Percentiles rank a stretch among this genome's conserved stretches.
Conservation (phyloP, 164 flowering plant genomes). For the Magnolia officinalis region DNA sequence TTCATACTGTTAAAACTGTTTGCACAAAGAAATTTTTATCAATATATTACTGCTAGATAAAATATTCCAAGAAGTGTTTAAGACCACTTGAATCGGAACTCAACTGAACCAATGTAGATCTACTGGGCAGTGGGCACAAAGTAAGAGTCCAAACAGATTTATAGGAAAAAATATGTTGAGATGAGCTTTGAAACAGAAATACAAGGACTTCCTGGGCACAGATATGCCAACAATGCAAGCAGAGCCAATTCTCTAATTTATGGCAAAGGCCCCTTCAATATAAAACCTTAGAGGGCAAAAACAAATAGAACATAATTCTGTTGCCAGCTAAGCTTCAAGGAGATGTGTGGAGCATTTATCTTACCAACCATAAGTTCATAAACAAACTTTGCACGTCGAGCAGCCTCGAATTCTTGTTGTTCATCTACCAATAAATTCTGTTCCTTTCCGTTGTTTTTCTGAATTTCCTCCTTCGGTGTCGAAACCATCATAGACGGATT, state of each 20-base stretch:
- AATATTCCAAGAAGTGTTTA: neutral
- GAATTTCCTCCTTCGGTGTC: constrained; percentile 36
- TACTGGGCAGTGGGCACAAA: neutral
- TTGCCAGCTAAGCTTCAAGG: neutral
- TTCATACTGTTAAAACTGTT: neutral
- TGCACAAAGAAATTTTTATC: neutral
- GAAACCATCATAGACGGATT: constrained; percentile 28
- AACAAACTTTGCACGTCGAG: constrained; percentile 78
- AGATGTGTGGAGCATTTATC: neutral
- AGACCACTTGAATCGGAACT: neutral
- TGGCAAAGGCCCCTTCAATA: too few relatives aligned
- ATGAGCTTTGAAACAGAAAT: neutral
- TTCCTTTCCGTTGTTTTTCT: constrained; percentile 19
- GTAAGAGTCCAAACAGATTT: too few relatives aligned
- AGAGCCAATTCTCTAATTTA: neutral
- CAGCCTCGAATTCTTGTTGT: constrained; percentile 62
- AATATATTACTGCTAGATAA: neutral
- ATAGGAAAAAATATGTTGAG: neutral
- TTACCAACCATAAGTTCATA: constrained; percentile 89
- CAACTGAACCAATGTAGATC: neutral
- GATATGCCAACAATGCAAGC: neutral
- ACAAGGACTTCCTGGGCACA: neutral
- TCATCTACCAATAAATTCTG: constrained; percentile 33
- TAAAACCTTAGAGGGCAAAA: too few relatives aligned
- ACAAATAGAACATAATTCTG: neutral